Evolutionary conservation across 1,284 basidiomycete genomes (phyloP).

Genomic region (Sporisorium scitamineum): DNA sequence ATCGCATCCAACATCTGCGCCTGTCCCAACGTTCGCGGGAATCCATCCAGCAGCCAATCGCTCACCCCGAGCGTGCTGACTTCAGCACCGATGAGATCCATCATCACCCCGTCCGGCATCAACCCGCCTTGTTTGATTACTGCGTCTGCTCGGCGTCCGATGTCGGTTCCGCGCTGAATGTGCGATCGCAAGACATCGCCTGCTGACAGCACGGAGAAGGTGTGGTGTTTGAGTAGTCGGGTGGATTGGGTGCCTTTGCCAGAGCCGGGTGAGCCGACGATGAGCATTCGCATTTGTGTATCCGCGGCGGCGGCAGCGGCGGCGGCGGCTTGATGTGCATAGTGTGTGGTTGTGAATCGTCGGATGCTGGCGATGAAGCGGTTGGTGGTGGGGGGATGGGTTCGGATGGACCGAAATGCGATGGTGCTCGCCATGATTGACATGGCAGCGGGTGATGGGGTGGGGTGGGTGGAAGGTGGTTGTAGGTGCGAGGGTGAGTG

Average conservation of each 20-base stretch:
- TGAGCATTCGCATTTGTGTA: conserved; percentile 61
- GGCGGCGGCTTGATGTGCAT: neutral
- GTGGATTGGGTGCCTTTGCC: conserved; percentile 67
- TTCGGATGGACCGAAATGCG: neutral
- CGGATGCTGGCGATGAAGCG: conserved; percentile 8
- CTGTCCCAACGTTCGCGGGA: conserved; percentile 91
- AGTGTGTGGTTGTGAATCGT: conserved; percentile 4
- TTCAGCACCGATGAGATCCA: conserved; percentile 58
- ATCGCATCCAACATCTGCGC: conserved; percentile 81
- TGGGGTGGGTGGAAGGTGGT: neutral
- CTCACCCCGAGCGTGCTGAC: conserved; percentile 27
- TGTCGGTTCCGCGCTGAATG: conserved; percentile 49
- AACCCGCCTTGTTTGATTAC: conserved; percentile 62
- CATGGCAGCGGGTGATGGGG: too few relatives aligned
- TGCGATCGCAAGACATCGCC: conserved; percentile 66
- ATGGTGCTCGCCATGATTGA: conserved; percentile 10
- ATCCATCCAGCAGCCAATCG: conserved; percentile 96
- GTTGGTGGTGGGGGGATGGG: neutral
- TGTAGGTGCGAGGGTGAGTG: neutral
- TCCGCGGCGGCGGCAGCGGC: conserved; percentile 2
- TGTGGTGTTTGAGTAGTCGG: conserved; percentile 49
- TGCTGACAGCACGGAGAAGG: conserved; percentile 52
- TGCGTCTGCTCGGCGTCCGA: conserved; percentile 52
- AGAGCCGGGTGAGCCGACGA: conserved; percentile 66
- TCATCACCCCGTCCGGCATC: conserved; percentile 68